Base-by-base conservation (phyloP, 768 basidiomycete species). In the Galerina marginata region DNA sequence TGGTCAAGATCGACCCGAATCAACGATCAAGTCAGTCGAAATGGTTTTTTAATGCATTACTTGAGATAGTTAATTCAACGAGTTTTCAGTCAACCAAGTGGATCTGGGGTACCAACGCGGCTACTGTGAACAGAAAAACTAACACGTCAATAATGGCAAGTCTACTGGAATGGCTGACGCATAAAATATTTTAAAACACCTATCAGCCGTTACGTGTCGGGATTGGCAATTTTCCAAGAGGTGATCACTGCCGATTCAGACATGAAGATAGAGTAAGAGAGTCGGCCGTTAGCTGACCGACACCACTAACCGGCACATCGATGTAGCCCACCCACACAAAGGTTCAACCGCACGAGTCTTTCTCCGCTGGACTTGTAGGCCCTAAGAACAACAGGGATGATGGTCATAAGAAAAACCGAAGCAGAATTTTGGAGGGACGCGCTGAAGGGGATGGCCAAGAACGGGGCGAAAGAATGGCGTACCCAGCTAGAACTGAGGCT, bases 151-250 rank as follows among this genome's bases (percentile, higher is more conserved):
- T 29, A 29, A 6, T 29, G 29, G 29, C 29, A 29, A 29, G 29
- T 29, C 29, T 29, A 29, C 29, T 29, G 6, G 6, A 29, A 29
- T 29, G 29, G 6, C 3, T 3, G 6, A 6, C 6, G 29, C 29
- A 29, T 29, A 29, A 29, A 3, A 29, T 6, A 29, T 6, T 29
- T 29, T 29, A 3, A 29, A 29, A 29, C 6, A 3, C 29, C 4
- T 6, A 29, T 29, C 6, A 29, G 29, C 38, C n/a, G 20, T 37
- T 4, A 37, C 54, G 2, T 67, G 66, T 40, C 25, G 52, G 26
- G 37, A 62, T 12, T 53, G 79, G 79, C 44, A 69, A 67, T 7
- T 81, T 79, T 65, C 58, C 65, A 54, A 74, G 66, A 60, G 79
- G 78, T 15, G 56, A 68, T 7, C 70, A 69, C 48, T 80, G 80